Conservation (phyloP, 2,329 filamentous ascomycete species). For the Nigrospora oryzae region DNA sequence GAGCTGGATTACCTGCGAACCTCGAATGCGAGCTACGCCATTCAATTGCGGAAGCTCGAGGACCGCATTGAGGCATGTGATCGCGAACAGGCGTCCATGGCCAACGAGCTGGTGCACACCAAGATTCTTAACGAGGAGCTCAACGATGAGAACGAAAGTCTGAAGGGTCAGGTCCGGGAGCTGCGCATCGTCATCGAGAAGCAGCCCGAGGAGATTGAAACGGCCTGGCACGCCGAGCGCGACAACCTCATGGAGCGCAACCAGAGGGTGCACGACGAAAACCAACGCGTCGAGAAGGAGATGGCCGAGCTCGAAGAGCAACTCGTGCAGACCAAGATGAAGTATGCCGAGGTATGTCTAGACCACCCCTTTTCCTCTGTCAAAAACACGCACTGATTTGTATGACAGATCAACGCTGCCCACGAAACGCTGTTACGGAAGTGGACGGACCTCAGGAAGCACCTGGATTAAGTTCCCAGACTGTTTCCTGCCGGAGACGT, state of each 20-base stretch:
- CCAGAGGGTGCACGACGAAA: conserved; percentile 88
- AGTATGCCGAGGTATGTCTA: conserved; percentile 80
- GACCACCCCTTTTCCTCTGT: neutral
- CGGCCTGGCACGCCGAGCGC: conserved; percentile 72
- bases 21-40: conserved; percentile 57
- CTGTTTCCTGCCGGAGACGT: conserved; percentile 3
- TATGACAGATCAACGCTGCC: conserved; percentile 53
- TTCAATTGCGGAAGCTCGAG: conserved; percentile 77
- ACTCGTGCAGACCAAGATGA: conserved; percentile 89
- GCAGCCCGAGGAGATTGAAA: conserved; percentile 83
- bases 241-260: conserved; percentile 90
- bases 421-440: conserved; percentile 68
- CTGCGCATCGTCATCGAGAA: conserved; percentile 79
- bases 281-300: conserved; percentile 78
- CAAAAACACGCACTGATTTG: neutral
- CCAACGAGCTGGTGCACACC: conserved; percentile 81
- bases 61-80: conserved; percentile 83
- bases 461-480: conserved; percentile 33
- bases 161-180: conserved; percentile 78
- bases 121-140: conserved; percentile 93
- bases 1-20: conserved; percentile 69
- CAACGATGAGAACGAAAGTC: conserved; percentile 78
- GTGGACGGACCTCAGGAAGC: conserved; percentile 64
- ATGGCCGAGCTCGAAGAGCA: conserved; percentile 87
- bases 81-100: conserved; percentile 80